phyloP scores from a whole-genome alignment of 345 rosid species.

The Erucastrum elatum region DNA sequence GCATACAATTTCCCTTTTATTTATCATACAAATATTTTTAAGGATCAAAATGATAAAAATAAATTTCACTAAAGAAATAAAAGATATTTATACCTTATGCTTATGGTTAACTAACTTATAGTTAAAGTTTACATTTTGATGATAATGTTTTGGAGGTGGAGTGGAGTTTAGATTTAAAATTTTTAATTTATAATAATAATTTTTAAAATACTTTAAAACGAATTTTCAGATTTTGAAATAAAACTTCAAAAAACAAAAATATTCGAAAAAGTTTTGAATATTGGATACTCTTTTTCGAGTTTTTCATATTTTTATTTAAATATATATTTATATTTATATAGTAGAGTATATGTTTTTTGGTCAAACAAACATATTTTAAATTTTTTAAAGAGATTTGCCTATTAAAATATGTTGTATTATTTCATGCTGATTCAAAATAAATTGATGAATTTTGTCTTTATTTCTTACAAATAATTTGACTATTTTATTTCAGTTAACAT shows the following conservation, averaged over 20 bases:
- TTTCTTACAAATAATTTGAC: conserved; percentile 11
- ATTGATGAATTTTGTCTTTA: neutral
- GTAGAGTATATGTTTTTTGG: neutral
- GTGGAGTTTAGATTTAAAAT: neutral
- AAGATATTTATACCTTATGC: neutral
- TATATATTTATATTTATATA: neutral
- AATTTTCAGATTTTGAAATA: neutral
- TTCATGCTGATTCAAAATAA: conserved; percentile 16
- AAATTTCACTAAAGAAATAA: neutral
- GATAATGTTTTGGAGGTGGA: neutral
- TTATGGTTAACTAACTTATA: neutral
- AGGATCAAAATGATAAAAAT: neutral
- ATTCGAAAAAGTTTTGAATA: no score
- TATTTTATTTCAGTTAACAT: neutral
- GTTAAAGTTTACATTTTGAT: neutral
- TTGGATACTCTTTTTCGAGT: no score
- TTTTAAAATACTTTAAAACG: no score
- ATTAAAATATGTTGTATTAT: conserved; percentile 1
- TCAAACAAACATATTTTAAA: no score
- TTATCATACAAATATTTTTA: neutral
- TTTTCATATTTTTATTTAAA: neutral
- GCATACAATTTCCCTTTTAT: no score
- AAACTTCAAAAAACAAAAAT: no score
- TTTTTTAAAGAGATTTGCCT: neutral
- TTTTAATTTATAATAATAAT: no score